Evolutionary conservation across 2,329 filamentous ascomycete species (phyloP).

Genomic region (Claviceps capensis): DNA sequence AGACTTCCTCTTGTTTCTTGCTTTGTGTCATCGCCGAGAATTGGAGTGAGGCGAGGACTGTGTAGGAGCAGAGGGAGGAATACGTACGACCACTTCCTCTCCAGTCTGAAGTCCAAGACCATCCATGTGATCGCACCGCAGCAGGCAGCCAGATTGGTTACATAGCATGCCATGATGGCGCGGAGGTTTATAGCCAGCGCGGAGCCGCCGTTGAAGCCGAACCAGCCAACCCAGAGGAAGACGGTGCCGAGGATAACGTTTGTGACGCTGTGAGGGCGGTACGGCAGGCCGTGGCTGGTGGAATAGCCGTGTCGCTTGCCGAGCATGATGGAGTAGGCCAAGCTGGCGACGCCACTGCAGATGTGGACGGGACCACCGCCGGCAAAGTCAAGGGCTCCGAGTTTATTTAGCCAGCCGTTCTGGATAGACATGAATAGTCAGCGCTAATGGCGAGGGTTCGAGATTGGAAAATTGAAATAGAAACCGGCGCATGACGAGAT

Average conservation of each 20-base stretch:
- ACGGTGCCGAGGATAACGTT: slow-evolving; percentile 61
- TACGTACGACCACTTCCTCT: slow-evolving; percentile 56
- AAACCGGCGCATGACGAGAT: neutral
- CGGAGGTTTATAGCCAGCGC: slow-evolving; percentile 73
- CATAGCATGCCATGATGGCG: slow-evolving; percentile 77
- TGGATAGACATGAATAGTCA: neutral
- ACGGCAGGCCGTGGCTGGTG: slow-evolving; percentile 47
- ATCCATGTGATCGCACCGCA: slow-evolving; percentile 75
- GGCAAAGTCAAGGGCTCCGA: slow-evolving; percentile 61
- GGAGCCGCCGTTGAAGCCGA: slow-evolving; percentile 85
- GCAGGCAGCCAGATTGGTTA: slow-evolving; percentile 76
- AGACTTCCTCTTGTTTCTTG: neutral
- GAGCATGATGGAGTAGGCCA: slow-evolving; percentile 61
- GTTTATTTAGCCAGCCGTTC: slow-evolving; percentile 55
- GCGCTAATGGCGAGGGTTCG: neutral
- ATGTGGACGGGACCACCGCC: slow-evolving; percentile 67
- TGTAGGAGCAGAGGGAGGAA: neutral
- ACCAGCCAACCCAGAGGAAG: slow-evolving; percentile 88
- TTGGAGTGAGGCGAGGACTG: neutral
- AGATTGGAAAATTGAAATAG: too few relatives aligned
- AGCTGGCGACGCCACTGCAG: slow-evolving; percentile 54
- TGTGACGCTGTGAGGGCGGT: slow-evolving; percentile 61
- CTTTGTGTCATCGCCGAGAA: neutral
- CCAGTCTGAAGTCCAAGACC: slow-evolving; percentile 77
- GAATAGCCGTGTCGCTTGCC: slow-evolving; percentile 53